Conservation (phyloP, 495 filamentous ascomycete genomes). For the Tuber magnatum region DNA sequence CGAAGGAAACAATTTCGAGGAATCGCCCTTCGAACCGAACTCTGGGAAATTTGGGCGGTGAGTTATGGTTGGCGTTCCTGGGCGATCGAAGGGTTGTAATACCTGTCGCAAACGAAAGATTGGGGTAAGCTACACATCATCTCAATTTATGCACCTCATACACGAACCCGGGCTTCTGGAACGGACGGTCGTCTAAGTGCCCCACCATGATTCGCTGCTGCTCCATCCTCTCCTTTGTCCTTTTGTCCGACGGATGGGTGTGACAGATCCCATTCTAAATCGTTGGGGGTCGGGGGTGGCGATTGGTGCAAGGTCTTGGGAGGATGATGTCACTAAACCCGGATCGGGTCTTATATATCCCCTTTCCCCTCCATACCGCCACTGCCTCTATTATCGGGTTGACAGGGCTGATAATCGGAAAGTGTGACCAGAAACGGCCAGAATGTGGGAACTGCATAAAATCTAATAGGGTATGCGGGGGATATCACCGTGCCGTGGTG, state of each 20-base stretch:
- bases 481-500: neutral
- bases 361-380: neutral
- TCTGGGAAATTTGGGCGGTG: neutral
- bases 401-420: neutral
- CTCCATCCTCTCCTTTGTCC: neutral
- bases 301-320: neutral
- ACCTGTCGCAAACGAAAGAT: conserved; percentile 1
- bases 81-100: conserved; percentile 1
- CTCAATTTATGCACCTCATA: neutral
- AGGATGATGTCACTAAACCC: neutral
- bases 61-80: conserved; percentile 4
- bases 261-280: neutral
- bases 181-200: neutral
- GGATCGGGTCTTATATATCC: neutral
- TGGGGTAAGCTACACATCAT: neutral
- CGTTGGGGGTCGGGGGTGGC: neutral
- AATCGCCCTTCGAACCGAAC: neutral
- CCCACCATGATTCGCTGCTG: neutral
- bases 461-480: neutral
- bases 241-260: neutral
- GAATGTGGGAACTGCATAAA: neutral
- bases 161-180: neutral
- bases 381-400: neutral
- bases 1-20: neutral
- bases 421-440: neutral